Conservation (phyloP, 2,329 filamentous ascomycete species). For the Penicillium thymicola region DNA sequence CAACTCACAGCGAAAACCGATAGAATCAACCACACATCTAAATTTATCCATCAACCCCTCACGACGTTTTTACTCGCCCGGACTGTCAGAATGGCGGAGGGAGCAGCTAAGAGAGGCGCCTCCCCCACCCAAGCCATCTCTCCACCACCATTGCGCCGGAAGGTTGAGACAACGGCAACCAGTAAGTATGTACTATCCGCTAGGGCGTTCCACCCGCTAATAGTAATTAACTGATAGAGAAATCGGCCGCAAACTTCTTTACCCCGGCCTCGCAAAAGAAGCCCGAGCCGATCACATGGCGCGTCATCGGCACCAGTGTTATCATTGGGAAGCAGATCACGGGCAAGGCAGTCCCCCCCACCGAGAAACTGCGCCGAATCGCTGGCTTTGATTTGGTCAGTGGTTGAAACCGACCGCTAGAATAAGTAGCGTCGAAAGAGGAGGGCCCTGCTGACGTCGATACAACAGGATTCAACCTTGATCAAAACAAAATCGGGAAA, state of each 20-base stretch:
- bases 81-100: slow-evolving; percentile 29
- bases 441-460: background rate
- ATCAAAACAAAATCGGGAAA: slow-evolving; percentile 78
- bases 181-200: slow-evolving; percentile 39
- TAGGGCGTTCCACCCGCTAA: background rate
- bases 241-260: slow-evolving; percentile 78
- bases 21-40: background rate
- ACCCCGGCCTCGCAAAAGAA: slow-evolving; percentile 81
- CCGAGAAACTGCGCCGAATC: slow-evolving; percentile 30
- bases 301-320: slow-evolving; percentile 63
- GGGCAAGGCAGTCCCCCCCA: slow-evolving; percentile 9
- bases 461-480: slow-evolving; percentile 73
- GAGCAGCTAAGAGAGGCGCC: slow-evolving; percentile 34
- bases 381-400: slow-evolving; percentile 49
- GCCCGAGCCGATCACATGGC: slow-evolving; percentile 71
- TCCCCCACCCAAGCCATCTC: slow-evolving; percentile 48
- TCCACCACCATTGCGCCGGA: slow-evolving; percentile 56
- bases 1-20: background rate
- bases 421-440: background rate
- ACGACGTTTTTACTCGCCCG: slow-evolving; percentile 14
- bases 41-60: background rate
- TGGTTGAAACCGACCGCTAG: background rate
- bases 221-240: slow-evolving; percentile 24
- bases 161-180: slow-evolving; percentile 53
- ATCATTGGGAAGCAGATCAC: slow-evolving; percentile 71